Conservation (phyloP, 2,329 filamentous ascomycete genomes). For the Tolypocladium nubicola region DNA sequence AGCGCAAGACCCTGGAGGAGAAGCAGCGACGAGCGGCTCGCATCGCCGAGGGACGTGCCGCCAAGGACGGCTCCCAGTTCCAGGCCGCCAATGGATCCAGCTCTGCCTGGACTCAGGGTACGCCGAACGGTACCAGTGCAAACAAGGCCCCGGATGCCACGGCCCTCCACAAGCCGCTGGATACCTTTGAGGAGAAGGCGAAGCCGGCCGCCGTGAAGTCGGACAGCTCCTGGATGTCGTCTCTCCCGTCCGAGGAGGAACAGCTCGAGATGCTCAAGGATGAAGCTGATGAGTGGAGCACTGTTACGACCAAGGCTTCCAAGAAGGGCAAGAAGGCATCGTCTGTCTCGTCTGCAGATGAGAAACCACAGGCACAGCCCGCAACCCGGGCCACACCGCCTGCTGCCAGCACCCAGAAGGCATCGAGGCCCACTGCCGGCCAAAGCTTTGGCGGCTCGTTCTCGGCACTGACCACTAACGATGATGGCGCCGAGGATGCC, state of each 20-base stretch:
- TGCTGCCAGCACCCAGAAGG: constrained; percentile 13
- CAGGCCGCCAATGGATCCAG: constrained; percentile 32
- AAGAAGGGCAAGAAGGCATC: constrained; percentile 31
- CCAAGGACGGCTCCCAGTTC: constrained; percentile 66
- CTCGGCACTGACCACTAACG: constrained; percentile 34
- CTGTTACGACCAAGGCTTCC: constrained; percentile 39
- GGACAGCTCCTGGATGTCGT: constrained; percentile 35
- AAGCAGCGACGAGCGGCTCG: constrained; percentile 75
- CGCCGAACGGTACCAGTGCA: constrained; percentile 20
- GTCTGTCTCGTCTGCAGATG: constrained; percentile 20
- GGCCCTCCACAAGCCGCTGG: constrained; percentile 37
- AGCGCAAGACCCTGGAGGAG: constrained; percentile 67
- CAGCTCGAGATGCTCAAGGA: constrained; percentile 47
- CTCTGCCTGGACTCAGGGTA: constrained; percentile 31
- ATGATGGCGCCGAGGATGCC: constrained; percentile 28
- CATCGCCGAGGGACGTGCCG: constrained; percentile 69
- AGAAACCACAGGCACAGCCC: constrained; percentile 17
- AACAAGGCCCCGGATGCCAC: constrained; percentile 20
- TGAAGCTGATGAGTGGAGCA: constrained; percentile 47
- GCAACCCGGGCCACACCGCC: constrained; percentile 20
- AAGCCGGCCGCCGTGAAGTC: constrained; percentile 15
- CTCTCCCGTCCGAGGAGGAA: constrained; percentile 50
- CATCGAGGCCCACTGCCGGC: constrained; percentile 18
- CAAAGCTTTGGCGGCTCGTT: constrained; percentile 35
- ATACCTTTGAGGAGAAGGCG: constrained; percentile 44